Evolutionary conservation across 208 protist genomes (phyloP), one percentile per base, ranked within the genome.

Genomic region (Trypanosoma conorhini): DNA sequence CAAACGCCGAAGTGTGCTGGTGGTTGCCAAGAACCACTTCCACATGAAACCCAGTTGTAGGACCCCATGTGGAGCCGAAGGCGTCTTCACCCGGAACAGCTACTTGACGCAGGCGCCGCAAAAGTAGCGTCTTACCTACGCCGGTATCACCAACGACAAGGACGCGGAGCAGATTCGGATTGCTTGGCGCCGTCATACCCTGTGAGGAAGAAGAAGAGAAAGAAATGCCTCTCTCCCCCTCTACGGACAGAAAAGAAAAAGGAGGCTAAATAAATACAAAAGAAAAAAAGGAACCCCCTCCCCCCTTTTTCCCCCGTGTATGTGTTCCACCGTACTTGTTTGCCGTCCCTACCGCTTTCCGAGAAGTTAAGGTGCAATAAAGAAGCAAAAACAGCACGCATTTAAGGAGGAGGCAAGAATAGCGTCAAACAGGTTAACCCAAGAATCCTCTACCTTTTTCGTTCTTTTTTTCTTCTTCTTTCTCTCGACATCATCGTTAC

Each of bases 71-170:
- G 10, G 62, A 24, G 15, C 0, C 15, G 17, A 69, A 66, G 4
- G 38, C 33, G 3, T 59, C 50, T 56, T 42, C 33, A 15, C 64
- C 21, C 35, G 52, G 73, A 60, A 68, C 70, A 59, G 22, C 75
- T 68, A 28, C 52, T 42, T 88, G 76, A 67, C 76, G 85, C 44
- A 96, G 72, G 1, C 86, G 86, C 33, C 77, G 78, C 12, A 93
- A 71, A 33, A 96, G 77, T 22, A 96, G 65, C n/a, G 88, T 93
- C 59, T 96, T 96, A 42, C 91, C 91, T 10, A 93, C 87, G 40
- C 80, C 65, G 26, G 85, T 84, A 38, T 93, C 83, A 15, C 91
- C 91, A 24, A 96, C 80, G 9, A 96, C 82, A 5, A 96, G 86
- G 62, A 96, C 77, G 33, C 84, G 84, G 0, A 85, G 30, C 13